Conservation (phyloP, 2,329 filamentous ascomycete genomes). For the Nannizziopsis barbatae region DNA sequence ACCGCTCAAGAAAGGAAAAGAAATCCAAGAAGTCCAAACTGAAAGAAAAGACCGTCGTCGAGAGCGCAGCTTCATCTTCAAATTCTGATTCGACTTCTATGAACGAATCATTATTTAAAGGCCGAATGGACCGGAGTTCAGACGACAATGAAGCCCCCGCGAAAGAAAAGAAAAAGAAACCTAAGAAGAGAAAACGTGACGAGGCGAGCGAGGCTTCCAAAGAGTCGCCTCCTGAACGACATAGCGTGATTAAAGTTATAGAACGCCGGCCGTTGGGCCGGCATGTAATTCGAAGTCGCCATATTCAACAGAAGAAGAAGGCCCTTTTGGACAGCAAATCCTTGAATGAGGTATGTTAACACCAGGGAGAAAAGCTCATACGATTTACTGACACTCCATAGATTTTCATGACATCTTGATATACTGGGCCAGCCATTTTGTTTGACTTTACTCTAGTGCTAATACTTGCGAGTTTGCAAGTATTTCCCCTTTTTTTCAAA, state of each 20-base stretch:
- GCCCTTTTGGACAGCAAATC: conserved; percentile 71
- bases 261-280: conserved; percentile 44
- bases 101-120: not conserved
- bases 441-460: not conserved
- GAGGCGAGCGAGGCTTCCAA: conserved; percentile 15
- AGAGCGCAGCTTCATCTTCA: not conserved
- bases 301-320: conserved; percentile 79
- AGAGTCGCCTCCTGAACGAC: conserved; percentile 29
- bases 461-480: not conserved
- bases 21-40: conserved; percentile 7
- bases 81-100: not conserved
- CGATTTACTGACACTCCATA: conserved; percentile 13
- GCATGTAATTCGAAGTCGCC: conserved; percentile 64
- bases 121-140: not conserved
- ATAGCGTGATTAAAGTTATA: conserved; percentile 36
- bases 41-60: conserved; percentile 13
- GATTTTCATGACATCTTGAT: conserved; percentile 28
- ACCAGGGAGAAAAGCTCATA: not conserved
- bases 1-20: conserved; percentile 23
- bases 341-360: conserved; percentile 64
- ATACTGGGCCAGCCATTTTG: not conserved
- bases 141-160: conserved; percentile 6
- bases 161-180: conserved; percentile 24
- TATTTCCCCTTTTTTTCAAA: not conserved
- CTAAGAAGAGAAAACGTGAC: conserved; percentile 19